Evolutionary conservation across 139 green algal species (phyloP).

Genomic region (Prasinococcaceae sp.): DNA sequence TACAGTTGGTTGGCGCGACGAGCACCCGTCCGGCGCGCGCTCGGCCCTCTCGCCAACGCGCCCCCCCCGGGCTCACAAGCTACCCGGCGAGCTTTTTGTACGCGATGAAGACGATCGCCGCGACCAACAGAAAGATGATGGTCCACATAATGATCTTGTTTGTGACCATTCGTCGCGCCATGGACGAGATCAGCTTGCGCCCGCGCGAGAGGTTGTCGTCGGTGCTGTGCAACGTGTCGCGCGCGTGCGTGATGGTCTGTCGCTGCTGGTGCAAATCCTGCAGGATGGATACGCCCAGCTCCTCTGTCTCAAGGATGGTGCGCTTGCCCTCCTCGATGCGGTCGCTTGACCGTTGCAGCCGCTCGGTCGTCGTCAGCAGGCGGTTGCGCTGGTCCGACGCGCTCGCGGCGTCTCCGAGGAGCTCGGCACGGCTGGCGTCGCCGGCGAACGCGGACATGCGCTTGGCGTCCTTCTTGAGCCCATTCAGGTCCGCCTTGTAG

Average conservation of each 20-base stretch:
- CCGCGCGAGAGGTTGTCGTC: slow-evolving; percentile 79
- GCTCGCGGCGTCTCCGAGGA: neutral
- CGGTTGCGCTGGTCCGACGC: slow-evolving; percentile 3
- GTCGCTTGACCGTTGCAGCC: slow-evolving; percentile 16
- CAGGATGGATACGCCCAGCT: slow-evolving; percentile 81
- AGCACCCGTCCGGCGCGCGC: too few species aligned
- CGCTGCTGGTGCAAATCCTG: slow-evolving; percentile 78
- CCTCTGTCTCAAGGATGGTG: slow-evolving; percentile 47
- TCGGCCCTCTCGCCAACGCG: too few species aligned
- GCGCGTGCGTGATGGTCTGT: slow-evolving; percentile 73
- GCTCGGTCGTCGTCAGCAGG: slow-evolving; percentile 20
- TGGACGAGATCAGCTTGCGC: slow-evolving; percentile 65
- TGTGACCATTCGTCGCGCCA: slow-evolving; percentile 62
- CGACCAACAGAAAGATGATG: slow-evolving; percentile 16
- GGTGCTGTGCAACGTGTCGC: slow-evolving; percentile 64
- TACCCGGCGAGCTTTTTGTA: slow-evolving; percentile 17
- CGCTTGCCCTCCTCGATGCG: slow-evolving; percentile 21
- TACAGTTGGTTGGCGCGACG: too few species aligned
- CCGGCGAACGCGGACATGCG: neutral
- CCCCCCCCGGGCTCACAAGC: too few species aligned
- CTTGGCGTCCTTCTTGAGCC: slow-evolving; percentile 11
- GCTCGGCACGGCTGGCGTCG: neutral
- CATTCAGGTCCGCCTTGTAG: slow-evolving; percentile 16
- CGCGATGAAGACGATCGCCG: slow-evolving; percentile 20
- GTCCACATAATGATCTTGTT: slow-evolving; percentile 61